These are phyloP conservation scores for Marchantia paleacea DNA, from an alignment of 225 moss, liverwort and hornwort species.

Conservation along the genomic window DNA sequence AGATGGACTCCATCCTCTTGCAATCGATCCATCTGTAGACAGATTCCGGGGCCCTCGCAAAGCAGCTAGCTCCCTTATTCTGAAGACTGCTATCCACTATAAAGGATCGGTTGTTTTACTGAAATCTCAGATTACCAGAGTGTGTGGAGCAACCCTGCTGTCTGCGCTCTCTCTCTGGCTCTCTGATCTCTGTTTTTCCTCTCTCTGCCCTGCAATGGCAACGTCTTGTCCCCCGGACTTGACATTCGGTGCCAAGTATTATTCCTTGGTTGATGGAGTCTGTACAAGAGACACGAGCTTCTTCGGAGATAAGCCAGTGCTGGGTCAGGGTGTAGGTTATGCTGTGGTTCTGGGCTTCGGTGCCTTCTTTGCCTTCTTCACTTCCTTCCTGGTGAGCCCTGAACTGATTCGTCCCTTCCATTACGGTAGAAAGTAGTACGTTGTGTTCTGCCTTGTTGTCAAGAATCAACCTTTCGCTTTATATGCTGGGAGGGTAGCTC, in stretches of 20 bases:
- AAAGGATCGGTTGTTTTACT: neutral
- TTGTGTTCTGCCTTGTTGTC: no score
- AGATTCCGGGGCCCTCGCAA: neutral
- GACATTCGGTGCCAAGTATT: constrained; percentile 50
- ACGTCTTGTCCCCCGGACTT: constrained; percentile 42
- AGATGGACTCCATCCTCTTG: neutral
- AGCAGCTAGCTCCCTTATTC: neutral
- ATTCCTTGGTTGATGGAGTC: constrained; percentile 29
- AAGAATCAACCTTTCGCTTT: no score
- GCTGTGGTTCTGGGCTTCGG: neutral
- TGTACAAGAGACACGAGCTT: constrained; percentile 58
- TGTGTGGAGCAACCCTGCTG: neutral
- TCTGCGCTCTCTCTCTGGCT: constrained; percentile 1
- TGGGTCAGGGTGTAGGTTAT: constrained; percentile 60
- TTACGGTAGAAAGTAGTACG: no score
- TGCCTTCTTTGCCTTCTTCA: constrained; percentile 73
- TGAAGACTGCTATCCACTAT: neutral
- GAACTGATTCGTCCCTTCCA: no score
- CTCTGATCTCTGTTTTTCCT: neutral
- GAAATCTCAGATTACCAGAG: neutral
- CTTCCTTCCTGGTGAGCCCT: constrained; percentile 59
- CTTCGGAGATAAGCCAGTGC: constrained; percentile 50
- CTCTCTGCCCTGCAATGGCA: constrained; percentile 9
- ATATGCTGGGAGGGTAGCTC: no score
- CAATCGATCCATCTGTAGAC: neutral